A percentile compares a stretch with the other conserved stretches of the same genome.
These are phyloP conservation scores for Pestalotiopsis sp. DNA, from an alignment of 2,329 filamentous ascomycete species.

Conservation along the genomic window DNA sequence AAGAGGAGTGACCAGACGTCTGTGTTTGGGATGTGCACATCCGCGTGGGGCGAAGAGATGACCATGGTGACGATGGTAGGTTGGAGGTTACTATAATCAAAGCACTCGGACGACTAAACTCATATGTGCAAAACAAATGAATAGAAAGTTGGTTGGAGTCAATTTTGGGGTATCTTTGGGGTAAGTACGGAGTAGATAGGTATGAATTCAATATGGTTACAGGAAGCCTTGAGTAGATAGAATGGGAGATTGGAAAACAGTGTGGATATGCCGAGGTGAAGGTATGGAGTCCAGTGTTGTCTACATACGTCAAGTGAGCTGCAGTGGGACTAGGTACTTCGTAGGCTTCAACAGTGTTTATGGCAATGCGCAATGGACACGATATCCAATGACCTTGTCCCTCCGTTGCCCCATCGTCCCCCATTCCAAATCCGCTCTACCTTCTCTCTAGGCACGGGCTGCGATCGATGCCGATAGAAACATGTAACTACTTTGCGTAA, in stretches of 20 bases:
- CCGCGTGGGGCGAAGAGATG: conserved; percentile 64
- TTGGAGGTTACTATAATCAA: conserved; percentile 5
- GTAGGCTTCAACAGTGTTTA: not conserved
- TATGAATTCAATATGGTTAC: not conserved
- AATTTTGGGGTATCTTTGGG: not conserved
- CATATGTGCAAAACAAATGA: not conserved
- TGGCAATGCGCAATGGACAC: not conserved
- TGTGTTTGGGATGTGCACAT: conserved; percentile 69
- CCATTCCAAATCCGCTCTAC: not conserved
- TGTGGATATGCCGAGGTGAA: not conserved
- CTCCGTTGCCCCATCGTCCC: not conserved
- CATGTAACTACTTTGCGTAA: not conserved
- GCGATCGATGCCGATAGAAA: not conserved
- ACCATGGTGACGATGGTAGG: conserved; percentile 60
- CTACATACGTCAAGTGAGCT: not conserved
- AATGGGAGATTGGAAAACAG: not conserved
- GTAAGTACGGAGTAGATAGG: not conserved
- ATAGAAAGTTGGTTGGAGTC: not conserved
- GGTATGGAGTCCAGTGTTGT: not conserved
- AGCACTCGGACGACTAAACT: not conserved
- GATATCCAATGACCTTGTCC: not conserved
- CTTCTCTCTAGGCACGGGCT: not conserved
- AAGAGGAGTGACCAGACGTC: conserved; percentile 83
- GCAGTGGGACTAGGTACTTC: not conserved
- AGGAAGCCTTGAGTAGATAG: not conserved